These are phyloP conservation scores for Leucaena leucocephala DNA, from an alignment of 306 rosid genomes.

Conservation along the genomic window DNA sequence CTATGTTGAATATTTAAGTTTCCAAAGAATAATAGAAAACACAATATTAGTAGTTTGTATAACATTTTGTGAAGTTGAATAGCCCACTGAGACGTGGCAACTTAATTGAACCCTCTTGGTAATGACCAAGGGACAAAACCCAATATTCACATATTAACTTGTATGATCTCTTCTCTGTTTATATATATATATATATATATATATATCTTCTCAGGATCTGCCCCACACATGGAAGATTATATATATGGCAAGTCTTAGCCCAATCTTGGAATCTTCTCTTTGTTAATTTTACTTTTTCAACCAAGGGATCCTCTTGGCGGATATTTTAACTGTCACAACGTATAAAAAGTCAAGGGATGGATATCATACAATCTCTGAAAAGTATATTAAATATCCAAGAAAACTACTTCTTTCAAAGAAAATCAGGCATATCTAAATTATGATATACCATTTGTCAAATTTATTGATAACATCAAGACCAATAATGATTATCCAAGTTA, in stretches of 20 bases:
- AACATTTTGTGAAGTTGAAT: conserved; percentile 41
- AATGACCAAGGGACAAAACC: conserved; percentile 47
- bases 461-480: not conserved
- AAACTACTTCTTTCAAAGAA: not conserved
- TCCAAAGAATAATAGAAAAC: not conserved
- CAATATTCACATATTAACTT: not conserved
- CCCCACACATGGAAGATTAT: conserved; percentile 12
- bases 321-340: not conserved
- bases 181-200: no score
- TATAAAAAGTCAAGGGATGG: conserved; percentile 6
- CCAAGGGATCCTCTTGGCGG: conserved; percentile 7
- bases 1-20: not conserved
- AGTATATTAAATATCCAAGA: not conserved
- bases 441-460: not conserved
- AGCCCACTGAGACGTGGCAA: conserved; percentile 47
- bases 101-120: conserved; percentile 40
- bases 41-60: not conserved
- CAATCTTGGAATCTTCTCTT: conserved; percentile 24
- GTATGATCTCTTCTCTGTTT: not conserved
- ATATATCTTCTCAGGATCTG: not conserved
- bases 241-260: conserved; percentile 3
- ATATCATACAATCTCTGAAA: not conserved
- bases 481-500: not conserved
- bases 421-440: not conserved
- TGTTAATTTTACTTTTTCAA: not conserved